Evolutionary conservation across 345 rosid species (phyloP).

Genomic region (Eucalyptus cladocalyx): DNA sequence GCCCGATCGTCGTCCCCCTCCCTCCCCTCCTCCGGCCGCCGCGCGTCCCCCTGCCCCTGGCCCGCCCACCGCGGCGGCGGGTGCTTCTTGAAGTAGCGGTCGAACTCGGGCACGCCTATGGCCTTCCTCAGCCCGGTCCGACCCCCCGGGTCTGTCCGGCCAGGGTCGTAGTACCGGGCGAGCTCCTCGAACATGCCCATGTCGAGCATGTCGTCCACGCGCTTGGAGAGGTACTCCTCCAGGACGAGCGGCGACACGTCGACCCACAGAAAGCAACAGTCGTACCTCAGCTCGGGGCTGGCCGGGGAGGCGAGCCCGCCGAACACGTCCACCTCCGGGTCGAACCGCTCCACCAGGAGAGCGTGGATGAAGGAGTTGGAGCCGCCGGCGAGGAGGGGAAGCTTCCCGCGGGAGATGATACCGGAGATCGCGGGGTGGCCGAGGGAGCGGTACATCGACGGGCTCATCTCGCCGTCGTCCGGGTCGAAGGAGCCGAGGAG

Average conservation of each 20-base stretch:
- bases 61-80: constrained; percentile 19
- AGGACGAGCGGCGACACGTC: constrained; percentile 59
- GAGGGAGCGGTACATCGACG: constrained; percentile 37
- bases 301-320: not conserved
- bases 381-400: constrained; percentile 82
- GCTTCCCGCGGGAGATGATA: constrained; percentile 20
- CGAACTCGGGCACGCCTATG: constrained; percentile 90
- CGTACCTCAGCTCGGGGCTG: constrained; percentile 40
- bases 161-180: constrained; percentile 26
- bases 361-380: constrained; percentile 84
- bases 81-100: constrained; percentile 31
- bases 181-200: constrained; percentile 84
- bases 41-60: not conserved
- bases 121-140: constrained; percentile 58
- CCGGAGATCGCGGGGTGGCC: constrained; percentile 27
- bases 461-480: constrained; percentile 34
- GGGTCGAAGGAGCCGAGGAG: constrained; percentile 46
- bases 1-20: not conserved
- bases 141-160: not conserved
- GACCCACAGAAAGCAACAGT: constrained; percentile 82
- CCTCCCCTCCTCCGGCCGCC: not conserved
- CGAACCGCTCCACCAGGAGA: constrained; percentile 40
- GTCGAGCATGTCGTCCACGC: constrained; percentile 93
- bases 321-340: constrained; percentile 40
- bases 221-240: constrained; percentile 35